Conservation (phyloP, 768 basidiomycete species). For the Tricholoma bakamatsutake region DNA sequence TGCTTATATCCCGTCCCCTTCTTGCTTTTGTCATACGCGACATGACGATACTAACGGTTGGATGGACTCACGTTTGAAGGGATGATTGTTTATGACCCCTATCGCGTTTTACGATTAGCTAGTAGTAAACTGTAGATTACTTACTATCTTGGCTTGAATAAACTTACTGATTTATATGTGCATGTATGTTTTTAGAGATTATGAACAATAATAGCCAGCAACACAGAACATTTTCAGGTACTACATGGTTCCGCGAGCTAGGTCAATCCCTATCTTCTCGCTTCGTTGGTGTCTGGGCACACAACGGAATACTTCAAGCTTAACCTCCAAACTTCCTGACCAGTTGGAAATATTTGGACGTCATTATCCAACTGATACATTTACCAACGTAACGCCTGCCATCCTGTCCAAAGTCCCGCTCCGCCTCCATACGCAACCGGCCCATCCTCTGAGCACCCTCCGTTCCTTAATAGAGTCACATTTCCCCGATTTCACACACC, state of each 20-base stretch:
- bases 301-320: constrained; percentile 8
- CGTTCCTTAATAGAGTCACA: constrained; percentile 80
- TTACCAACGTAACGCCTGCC: constrained; percentile 81
- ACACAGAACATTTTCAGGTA: background rate
- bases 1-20: no score
- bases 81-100: constrained; percentile 23
- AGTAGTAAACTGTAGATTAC: constrained; percentile 35
- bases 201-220: background rate
- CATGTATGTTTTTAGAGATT: background rate
- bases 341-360: constrained; percentile 53
- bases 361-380: constrained; percentile 67
- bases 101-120: constrained; percentile 17
- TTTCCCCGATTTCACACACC: constrained; percentile 66
- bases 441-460: constrained; percentile 85
- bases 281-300: constrained; percentile 1
- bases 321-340: constrained; percentile 12
- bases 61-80: constrained; percentile 23
- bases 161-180: background rate
- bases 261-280: constrained; percentile 5
- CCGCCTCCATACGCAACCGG: constrained; percentile 66
- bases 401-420: constrained; percentile 78
- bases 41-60: constrained; percentile 22
- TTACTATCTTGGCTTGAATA: constrained; percentile 1
- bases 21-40: constrained; percentile 7
- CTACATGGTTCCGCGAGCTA: constrained; percentile 12